Evolutionary conservation across 2,329 filamentous ascomycete species (phyloP).

Genomic region (Calcarisporium arbuscula): DNA sequence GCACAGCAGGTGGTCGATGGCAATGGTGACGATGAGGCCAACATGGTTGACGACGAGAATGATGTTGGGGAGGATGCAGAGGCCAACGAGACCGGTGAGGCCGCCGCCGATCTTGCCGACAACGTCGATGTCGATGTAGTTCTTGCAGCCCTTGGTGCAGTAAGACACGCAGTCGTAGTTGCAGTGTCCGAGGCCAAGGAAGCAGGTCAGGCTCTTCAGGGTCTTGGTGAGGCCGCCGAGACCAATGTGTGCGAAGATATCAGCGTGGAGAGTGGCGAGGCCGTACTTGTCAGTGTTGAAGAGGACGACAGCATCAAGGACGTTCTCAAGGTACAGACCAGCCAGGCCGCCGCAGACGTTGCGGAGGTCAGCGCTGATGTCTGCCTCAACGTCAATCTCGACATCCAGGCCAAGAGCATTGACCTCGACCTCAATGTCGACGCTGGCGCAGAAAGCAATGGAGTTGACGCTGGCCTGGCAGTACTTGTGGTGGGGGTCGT

Average conservation of each 20-base stretch:
- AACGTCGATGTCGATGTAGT: slow-evolving; percentile 26
- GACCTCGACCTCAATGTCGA: slow-evolving; percentile 21
- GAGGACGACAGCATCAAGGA: slow-evolving; percentile 25
- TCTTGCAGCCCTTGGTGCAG: slow-evolving; percentile 30
- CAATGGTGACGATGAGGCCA: slow-evolving; percentile 18
- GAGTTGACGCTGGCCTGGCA: slow-evolving; percentile 27
- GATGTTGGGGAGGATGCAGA: slow-evolving; percentile 25
- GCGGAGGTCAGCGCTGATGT: slow-evolving; percentile 25
- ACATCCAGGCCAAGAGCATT: slow-evolving; percentile 16
- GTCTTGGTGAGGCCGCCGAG: slow-evolving; percentile 19
- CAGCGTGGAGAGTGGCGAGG: slow-evolving; percentile 17
- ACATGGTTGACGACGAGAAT: slow-evolving; percentile 20
- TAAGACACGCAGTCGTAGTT: slow-evolving; percentile 31
- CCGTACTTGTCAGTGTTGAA: slow-evolving; percentile 31
- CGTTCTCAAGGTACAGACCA: slow-evolving; percentile 25
- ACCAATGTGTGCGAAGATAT: slow-evolving; percentile 19
- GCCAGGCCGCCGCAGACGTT: slow-evolving; percentile 23
- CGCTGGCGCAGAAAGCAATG: slow-evolving; percentile 26
- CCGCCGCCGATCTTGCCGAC: slow-evolving; percentile 12
- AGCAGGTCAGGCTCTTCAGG: slow-evolving; percentile 20
- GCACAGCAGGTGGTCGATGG: slow-evolving; percentile 24
- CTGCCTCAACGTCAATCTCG: slow-evolving; percentile 10
- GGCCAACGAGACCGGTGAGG: slow-evolving; percentile 22
- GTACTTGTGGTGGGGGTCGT: slow-evolving; percentile 26
- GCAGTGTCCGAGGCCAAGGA: slow-evolving; percentile 25